A percentile compares a stretch with the other conserved stretches of the same genome.
Conservation (phyloP, 306 rosid species). For the Echinosophora koreensis region DNA sequence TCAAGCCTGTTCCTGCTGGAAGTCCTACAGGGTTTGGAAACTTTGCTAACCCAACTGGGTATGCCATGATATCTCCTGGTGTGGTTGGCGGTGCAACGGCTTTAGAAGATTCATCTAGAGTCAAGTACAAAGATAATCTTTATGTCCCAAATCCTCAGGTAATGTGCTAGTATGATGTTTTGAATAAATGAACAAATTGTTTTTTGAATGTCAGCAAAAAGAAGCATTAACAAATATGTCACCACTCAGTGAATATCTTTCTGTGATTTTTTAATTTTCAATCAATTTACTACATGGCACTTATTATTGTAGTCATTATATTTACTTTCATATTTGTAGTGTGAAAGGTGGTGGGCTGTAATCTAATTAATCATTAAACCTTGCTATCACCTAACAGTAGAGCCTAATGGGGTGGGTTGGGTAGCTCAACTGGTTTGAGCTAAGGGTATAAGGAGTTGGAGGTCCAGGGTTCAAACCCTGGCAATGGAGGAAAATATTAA, state of each 20-base stretch:
- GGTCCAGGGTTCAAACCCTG: too few relatives aligned
- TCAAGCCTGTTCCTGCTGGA: conserved; percentile 90
- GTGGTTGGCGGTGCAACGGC: conserved; percentile 85
- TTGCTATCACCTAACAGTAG: neutral
- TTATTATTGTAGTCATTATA: neutral
- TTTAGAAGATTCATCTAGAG: conserved; percentile 89
- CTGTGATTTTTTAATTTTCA: neutral
- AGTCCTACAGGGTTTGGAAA: conserved; percentile 88
- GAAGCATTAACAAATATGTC: neutral
- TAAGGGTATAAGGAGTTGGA: too few relatives aligned
- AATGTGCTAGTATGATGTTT: conserved; percentile 15
- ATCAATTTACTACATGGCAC: neutral
- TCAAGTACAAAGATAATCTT: conserved; percentile 92
- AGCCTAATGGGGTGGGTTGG: too few relatives aligned
- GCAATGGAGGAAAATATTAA: too few relatives aligned
- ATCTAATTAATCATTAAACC: neutral
- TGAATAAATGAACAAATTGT: neutral
- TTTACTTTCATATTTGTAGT: neutral
- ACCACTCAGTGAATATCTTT: neutral
- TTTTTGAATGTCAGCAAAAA: neutral
- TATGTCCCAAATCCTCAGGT: conserved; percentile 98
- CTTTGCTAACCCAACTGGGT: conserved; percentile 80
- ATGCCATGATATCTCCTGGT: conserved; percentile 86
- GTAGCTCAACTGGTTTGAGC: too few relatives aligned
- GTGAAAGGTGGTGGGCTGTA: neutral